These are phyloP conservation scores for Thuidium tamariscinum DNA, from an alignment of 225 moss, liverwort and hornwort genomes.

Conservation along the genomic window DNA sequence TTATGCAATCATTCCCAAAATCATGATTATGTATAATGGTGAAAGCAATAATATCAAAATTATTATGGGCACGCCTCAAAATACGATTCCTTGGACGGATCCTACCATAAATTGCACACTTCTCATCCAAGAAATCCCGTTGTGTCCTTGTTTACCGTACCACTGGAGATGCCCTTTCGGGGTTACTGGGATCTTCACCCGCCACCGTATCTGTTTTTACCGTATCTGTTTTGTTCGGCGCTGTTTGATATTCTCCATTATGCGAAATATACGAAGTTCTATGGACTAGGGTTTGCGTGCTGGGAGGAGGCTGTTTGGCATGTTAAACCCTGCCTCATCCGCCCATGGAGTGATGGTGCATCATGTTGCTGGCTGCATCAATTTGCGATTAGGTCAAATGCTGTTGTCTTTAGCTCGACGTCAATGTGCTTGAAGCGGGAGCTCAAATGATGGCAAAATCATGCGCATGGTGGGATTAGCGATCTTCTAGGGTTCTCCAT, in stretches of 20 bases:
- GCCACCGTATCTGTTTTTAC: not conserved
- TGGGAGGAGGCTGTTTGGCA: not conserved
- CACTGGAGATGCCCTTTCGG: not conserved
- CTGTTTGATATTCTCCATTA: not conserved
- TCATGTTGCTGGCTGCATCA: not conserved
- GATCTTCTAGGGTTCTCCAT: not conserved
- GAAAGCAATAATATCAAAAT: too few relatives aligned
- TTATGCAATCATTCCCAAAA: not conserved
- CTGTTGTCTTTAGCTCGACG: not conserved
- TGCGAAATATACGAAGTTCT: not conserved
- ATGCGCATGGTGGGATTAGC: not conserved
- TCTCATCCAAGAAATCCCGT: not conserved
- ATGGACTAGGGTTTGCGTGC: not conserved
- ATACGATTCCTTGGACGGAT: not conserved
- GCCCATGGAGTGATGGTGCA: not conserved
- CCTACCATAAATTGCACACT: not conserved
- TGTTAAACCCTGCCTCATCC: not conserved
- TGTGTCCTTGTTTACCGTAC: not conserved
- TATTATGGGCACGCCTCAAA: not conserved
- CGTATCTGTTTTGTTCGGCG: not conserved
- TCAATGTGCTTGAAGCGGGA: not conserved
- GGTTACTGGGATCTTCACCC: not conserved
- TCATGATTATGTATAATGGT: not conserved
- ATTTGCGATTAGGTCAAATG: not conserved
- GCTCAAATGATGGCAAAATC: not conserved